These are phyloP conservation scores for Brassica incana DNA, from an alignment of 345 rosid genomes.

Conservation along the genomic window DNA sequence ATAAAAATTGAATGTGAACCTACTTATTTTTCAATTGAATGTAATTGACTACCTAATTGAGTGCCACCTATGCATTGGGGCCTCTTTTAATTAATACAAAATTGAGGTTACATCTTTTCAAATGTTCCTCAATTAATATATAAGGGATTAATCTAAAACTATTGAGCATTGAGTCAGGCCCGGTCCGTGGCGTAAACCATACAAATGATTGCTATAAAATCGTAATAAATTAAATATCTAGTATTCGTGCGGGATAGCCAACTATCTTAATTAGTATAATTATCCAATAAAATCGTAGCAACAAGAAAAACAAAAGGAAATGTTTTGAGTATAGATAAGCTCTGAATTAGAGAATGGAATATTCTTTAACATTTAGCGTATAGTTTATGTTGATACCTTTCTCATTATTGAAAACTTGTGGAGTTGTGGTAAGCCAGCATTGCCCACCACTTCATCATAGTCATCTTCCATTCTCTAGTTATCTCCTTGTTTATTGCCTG, in stretches of 20 bases:
- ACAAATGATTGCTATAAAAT: not conserved
- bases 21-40: too few relatives aligned
- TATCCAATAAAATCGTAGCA: not conserved
- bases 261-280: not conserved
- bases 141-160: too few relatives aligned
- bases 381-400: constrained; percentile 26
- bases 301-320: constrained; percentile 3
- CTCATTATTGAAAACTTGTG: constrained; percentile 26
- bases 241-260: not conserved
- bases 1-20: too few relatives aligned
- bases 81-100: too few relatives aligned
- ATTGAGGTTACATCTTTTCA: too few relatives aligned
- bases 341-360: constrained; percentile 15
- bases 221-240: not conserved
- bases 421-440: constrained; percentile 34
- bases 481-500: not conserved
- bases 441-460: constrained; percentile 33
- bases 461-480: constrained; percentile 36
- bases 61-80: too few relatives aligned
- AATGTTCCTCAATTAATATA: too few relatives aligned
- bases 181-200: too few relatives aligned
- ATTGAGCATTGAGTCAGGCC: too few relatives aligned
- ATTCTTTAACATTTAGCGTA: constrained; percentile 24
- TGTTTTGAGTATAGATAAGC: not conserved
- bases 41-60: too few relatives aligned